Percentiles rank a stretch among this genome's conserved stretches.
Evolutionary conservation across 73 alveolate genomes (phyloP).

Genomic region (Tetrahymena elliotti): DNA sequence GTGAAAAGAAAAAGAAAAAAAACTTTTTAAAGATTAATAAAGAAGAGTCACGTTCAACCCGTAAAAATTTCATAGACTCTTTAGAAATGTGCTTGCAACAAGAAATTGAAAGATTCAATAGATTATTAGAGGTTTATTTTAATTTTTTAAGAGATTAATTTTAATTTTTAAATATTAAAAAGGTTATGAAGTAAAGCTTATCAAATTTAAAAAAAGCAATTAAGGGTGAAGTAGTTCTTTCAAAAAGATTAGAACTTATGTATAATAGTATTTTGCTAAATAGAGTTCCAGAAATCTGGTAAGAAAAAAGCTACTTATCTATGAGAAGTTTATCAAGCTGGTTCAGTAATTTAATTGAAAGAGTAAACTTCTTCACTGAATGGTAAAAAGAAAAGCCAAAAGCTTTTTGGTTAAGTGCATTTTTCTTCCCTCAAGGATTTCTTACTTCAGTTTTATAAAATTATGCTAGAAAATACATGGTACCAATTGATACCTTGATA

Average conservation of each 20-base stretch:
- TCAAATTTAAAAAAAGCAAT: slow-evolving; percentile 75
- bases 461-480: slow-evolving; percentile 83
- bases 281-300: slow-evolving; percentile 90
- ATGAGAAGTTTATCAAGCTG: slow-evolving; percentile 87
- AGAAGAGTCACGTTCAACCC: background rate
- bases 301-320: slow-evolving; percentile 86
- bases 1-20: background rate
- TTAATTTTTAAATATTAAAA: background rate
- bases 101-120: slow-evolving; percentile 77
- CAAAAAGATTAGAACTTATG: slow-evolving; percentile 84
- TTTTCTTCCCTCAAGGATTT: slow-evolving; percentile 95
- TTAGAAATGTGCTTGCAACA: slow-evolving; percentile 51
- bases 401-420: slow-evolving; percentile 90
- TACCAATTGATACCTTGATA: slow-evolving; percentile 82
- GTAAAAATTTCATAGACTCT: slow-evolving; percentile 42
- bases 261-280: slow-evolving; percentile 65
- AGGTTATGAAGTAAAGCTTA: slow-evolving; percentile 7
- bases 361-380: slow-evolving; percentile 86
- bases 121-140: slow-evolving; percentile 62
- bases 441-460: slow-evolving; percentile 84
- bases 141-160: background rate
- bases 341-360: slow-evolving; percentile 70
- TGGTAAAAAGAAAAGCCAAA: slow-evolving; percentile 83
- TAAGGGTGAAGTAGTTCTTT: slow-evolving; percentile 89
- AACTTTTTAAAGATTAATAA: background rate